A percentile compares a stretch with the other conserved stretches of the same genome.
These are phyloP conservation scores for Trichoderma sp. DNA, from an alignment of 2,329 filamentous ascomycete genomes.

Conservation along the genomic window DNA sequence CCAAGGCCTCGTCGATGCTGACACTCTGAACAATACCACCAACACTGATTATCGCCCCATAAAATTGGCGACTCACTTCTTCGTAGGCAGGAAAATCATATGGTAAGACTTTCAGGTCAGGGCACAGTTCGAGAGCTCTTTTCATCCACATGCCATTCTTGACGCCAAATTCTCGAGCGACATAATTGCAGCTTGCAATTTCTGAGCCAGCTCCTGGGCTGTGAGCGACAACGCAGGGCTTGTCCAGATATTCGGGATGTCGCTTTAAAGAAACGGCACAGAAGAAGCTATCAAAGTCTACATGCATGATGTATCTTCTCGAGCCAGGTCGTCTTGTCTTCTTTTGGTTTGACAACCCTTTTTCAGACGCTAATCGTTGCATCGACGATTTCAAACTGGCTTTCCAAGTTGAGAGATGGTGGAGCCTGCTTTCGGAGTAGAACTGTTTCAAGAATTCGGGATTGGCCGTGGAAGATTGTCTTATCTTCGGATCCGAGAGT, in stretches of 20 bases:
- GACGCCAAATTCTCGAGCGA: constrained; percentile 79
- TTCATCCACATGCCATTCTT: constrained; percentile 99
- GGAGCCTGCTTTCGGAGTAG: constrained; percentile 90
- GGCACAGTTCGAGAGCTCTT: constrained; percentile 76
- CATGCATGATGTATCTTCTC: constrained; percentile 84
- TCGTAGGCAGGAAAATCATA: constrained; percentile 97
- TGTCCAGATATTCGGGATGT: constrained; percentile 71
- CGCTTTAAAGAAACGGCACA: constrained; percentile 85
- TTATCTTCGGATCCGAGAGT: constrained; percentile 78
- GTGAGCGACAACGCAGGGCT: constrained; percentile 87
- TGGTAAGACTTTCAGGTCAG: constrained; percentile 83
- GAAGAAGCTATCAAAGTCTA: constrained; percentile 99
- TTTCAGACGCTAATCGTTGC: constrained; percentile 76
- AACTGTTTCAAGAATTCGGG: constrained; percentile 93
- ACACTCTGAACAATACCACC: constrained; percentile 91
- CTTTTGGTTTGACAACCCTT: constrained; percentile 48
- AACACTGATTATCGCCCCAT: constrained; percentile 76
- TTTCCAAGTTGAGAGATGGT: constrained; percentile 97
- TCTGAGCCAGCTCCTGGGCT: constrained; percentile 83
- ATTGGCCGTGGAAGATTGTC: constrained; percentile 88
- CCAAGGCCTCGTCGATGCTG: constrained; percentile 90
- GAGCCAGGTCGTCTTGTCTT: constrained; percentile 60
- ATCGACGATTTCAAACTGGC: constrained; percentile 87
- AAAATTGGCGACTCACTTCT: constrained; percentile 84
- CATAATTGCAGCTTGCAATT: constrained; percentile 97